phyloP scores from a whole-genome alignment of 2,329 filamentous ascomycete genomes.

The Aspergillus sp. region DNA sequence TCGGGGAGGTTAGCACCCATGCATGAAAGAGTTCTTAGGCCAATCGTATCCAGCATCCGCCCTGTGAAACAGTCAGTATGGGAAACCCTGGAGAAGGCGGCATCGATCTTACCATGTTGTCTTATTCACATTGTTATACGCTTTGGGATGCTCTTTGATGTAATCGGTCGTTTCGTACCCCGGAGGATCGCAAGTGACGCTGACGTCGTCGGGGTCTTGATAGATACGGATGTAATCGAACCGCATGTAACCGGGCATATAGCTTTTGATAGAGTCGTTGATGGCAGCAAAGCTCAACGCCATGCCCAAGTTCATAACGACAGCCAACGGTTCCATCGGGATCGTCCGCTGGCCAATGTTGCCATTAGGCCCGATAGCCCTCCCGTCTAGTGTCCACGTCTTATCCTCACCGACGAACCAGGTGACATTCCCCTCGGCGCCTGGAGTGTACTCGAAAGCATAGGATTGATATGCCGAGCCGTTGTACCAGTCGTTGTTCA shows the following conservation, averaged over 20 bases:
- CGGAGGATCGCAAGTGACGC: constrained; percentile 66
- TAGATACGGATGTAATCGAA: constrained; percentile 72
- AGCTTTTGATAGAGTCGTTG: constrained; percentile 56
- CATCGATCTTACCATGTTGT: constrained; percentile 57
- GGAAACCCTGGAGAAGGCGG: background rate
- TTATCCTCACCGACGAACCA: constrained; percentile 67
- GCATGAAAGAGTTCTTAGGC: constrained; percentile 62
- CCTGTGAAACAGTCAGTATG: constrained; percentile 30
- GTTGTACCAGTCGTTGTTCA: constrained; percentile 68
- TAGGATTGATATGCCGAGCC: constrained; percentile 63
- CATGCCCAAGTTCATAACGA: constrained; percentile 71
- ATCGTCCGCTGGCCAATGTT: constrained; percentile 67
- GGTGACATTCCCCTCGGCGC: constrained; percentile 59
- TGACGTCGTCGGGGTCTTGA: constrained; percentile 59
- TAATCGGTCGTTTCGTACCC: constrained; percentile 68
- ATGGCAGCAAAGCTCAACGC: constrained; percentile 63
- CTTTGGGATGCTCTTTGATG: constrained; percentile 60
- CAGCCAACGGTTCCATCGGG: constrained; percentile 65
- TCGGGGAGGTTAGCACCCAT: constrained; percentile 48
- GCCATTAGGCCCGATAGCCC: constrained; percentile 65
- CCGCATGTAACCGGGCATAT: constrained; percentile 65
- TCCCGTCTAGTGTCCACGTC: constrained; percentile 63
- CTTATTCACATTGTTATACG: constrained; percentile 64
- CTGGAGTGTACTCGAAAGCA: constrained; percentile 64
- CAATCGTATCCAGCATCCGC: constrained; percentile 53